Evolutionary conservation across 495 filamentous ascomycete species (phyloP).

Genomic region (Daldinia concentrica): DNA sequence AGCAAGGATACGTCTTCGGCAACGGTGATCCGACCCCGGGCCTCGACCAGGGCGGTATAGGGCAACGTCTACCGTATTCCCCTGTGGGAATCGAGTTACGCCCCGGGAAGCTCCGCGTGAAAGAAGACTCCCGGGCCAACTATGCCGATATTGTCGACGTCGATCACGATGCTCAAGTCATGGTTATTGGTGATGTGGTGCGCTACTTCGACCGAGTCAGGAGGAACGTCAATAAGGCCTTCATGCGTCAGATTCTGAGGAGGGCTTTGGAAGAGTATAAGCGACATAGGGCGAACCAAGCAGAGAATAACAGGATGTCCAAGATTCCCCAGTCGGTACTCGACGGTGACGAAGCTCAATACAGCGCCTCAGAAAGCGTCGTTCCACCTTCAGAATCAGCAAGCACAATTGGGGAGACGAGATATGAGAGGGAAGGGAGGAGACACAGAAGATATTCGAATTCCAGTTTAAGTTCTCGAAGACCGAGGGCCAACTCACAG

Average conservation of each 20-base stretch:
- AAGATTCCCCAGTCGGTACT: slow-evolving; percentile 5
- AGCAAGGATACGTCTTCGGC: slow-evolving; percentile 47
- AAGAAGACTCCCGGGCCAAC: slow-evolving; percentile 48
- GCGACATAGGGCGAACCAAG: slow-evolving; percentile 22
- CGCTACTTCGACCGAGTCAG: slow-evolving; percentile 48
- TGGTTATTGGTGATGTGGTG: slow-evolving; percentile 48
- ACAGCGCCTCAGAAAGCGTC: slow-evolving; percentile 35
- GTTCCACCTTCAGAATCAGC: slow-evolving; percentile 23
- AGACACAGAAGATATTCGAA: slow-evolving; percentile 25
- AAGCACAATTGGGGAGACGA: slow-evolving; percentile 17
- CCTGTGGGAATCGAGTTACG: slow-evolving; percentile 45
- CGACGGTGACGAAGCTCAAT: slow-evolving; percentile 26
- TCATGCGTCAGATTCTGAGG: slow-evolving; percentile 47
- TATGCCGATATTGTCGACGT: slow-evolving; percentile 48
- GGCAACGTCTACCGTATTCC: slow-evolving; percentile 43
- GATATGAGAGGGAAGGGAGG: slow-evolving; percentile 20
- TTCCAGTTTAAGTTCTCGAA: slow-evolving; percentile 28
- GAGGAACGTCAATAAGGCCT: slow-evolving; percentile 49
- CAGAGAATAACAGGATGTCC: slow-evolving; percentile 20
- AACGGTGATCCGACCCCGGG: slow-evolving; percentile 45
- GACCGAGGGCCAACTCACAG: slow-evolving; percentile 15
- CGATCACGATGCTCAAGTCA: slow-evolving; percentile 46
- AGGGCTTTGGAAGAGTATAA: slow-evolving; percentile 47
- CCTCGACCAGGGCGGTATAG: slow-evolving; percentile 30
- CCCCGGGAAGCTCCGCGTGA: slow-evolving; percentile 46